Evolutionary conservation across 2,329 filamentous ascomycete species (phyloP), one percentile per base, ranked within the genome.

Genomic region (Xylaria arbuscula): DNA sequence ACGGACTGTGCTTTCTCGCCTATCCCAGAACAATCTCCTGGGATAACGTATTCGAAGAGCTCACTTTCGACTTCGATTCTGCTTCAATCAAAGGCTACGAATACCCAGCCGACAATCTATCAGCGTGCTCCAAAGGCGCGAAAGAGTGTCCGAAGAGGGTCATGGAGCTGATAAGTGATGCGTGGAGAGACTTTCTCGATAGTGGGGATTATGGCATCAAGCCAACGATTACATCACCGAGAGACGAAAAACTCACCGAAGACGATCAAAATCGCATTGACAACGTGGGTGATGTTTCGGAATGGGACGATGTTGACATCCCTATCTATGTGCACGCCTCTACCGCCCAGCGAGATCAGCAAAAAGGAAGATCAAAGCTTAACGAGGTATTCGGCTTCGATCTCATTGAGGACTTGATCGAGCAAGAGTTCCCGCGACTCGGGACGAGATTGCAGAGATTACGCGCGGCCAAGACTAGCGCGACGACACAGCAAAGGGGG

Each of bases 351-450:
- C n/a, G 6, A 8, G 38, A 38, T 19, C 24, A 58, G 10, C 9
- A 40, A 15, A 60, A 50, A 36, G 66, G 42, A 15, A 45, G 0
- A 15, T 5, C 36, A 15, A 19, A 15, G 10, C 42, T 24, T 1
- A 62, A 67, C 1, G 34, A 24, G 6, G 38, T 24, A 1, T 74
- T 65, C 8, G 74, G 74, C 1, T 74, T 65, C 6, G 74, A 74
- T 17, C 28, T 70, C 9, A 68, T 76, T 45, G 66, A 74, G 17
- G 72, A 75, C 38, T 28, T 74, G 0, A 74, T 73, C 8, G 66
- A 71, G 28, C 64, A 69, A 4, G 74, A 76, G 45, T 76, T 75
- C 15, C 73, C 75, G 1, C 67, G 57, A 9, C 51, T 75, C 2
- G 61, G 60, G 19, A 50, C n/a, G 45, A n/a, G 28, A 13, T 11